phyloP scores from a whole-genome alignment of 495 filamentous ascomycete genomes.

The Penicillium samsonianum region DNA sequence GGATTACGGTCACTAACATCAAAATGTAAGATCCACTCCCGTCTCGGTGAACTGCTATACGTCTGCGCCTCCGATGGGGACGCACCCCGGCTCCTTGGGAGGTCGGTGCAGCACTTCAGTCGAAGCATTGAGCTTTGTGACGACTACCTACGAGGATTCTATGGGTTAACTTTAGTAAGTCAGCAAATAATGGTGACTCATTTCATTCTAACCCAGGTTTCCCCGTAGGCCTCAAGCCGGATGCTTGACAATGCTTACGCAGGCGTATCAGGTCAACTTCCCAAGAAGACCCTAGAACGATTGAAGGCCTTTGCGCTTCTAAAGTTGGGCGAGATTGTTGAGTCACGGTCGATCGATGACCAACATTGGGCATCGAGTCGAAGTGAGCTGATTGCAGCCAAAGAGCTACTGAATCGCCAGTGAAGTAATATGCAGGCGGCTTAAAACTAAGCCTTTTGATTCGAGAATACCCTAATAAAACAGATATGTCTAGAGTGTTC shows the following conservation, averaged over 20 bases:
- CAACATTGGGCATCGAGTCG: conserved; percentile 70
- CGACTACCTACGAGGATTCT: conserved; percentile 87
- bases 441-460: not conserved
- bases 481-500: not conserved
- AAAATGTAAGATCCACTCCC: conserved; percentile 71
- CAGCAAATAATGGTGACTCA: not conserved
- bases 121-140: conserved; percentile 92
- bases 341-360: conserved; percentile 53
- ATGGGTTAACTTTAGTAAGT: conserved; percentile 80
- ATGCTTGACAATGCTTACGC: conserved; percentile 22
- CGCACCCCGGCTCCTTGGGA: conserved; percentile 55
- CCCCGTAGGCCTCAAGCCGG: conserved; percentile 22
- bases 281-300: conserved; percentile 57
- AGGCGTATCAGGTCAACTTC: conserved; percentile 23
- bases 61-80: conserved; percentile 57
- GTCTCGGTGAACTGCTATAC: conserved; percentile 79
- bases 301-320: conserved; percentile 72
- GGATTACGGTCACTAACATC: conserved; percentile 6
- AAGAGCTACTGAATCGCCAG: conserved; percentile 62
- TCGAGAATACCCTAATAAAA: conserved; percentile 6
- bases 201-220: not conserved
- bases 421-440: conserved; percentile 2
- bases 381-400: conserved; percentile 76
- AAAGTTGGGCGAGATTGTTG: conserved; percentile 75
- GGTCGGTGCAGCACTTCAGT: conserved; percentile 79